These are phyloP conservation scores for Penicillium coffeae DNA, from an alignment of 495 filamentous ascomycete species.

Conservation along the genomic window DNA sequence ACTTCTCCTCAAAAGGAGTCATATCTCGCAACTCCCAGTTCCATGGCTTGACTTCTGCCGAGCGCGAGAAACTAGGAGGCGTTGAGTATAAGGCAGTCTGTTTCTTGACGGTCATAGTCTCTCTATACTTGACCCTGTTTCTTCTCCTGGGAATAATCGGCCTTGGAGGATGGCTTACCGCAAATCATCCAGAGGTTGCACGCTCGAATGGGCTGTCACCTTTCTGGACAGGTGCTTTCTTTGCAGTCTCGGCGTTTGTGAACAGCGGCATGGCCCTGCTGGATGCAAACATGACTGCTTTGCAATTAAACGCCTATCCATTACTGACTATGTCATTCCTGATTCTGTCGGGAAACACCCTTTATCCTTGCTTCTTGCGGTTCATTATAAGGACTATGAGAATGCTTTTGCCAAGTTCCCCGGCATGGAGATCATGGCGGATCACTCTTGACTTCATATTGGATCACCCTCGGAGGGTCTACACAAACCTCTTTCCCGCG, in stretches of 20 bases:
- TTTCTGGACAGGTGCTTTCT: constrained; percentile 49
- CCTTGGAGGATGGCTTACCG: constrained; percentile 66
- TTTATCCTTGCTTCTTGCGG: constrained; percentile 72
- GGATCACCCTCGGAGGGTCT: constrained; percentile 68
- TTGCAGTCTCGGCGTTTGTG: constrained; percentile 69
- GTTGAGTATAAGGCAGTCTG: constrained; percentile 75
- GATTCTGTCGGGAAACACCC: constrained; percentile 83
- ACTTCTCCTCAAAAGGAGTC: constrained; percentile 40
- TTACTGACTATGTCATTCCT: constrained; percentile 71
- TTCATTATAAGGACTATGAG: constrained; percentile 68
- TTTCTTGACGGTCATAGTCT: constrained; percentile 68
- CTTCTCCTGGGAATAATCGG: constrained; percentile 68
- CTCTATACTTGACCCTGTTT: constrained; percentile 68
- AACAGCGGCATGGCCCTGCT: constrained; percentile 85
- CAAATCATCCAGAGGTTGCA: constrained; percentile 54
- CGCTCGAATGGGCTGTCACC: constrained; percentile 66
- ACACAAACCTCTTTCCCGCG: constrained; percentile 78
- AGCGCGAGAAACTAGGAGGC: constrained; percentile 71
- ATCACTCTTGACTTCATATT: constrained; percentile 77
- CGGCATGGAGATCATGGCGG: constrained; percentile 46
- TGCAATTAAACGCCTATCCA: constrained; percentile 53
- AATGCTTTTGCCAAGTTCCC: constrained; percentile 40
- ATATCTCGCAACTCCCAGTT: constrained; percentile 73
- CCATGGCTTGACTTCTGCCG: constrained; percentile 59
- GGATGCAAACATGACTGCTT: constrained; percentile 69